Percentiles rank a stretch among this genome's conserved stretches.
Evolutionary conservation across 164 flowering plant species (phyloP).

Genomic region (Piper betle): DNA sequence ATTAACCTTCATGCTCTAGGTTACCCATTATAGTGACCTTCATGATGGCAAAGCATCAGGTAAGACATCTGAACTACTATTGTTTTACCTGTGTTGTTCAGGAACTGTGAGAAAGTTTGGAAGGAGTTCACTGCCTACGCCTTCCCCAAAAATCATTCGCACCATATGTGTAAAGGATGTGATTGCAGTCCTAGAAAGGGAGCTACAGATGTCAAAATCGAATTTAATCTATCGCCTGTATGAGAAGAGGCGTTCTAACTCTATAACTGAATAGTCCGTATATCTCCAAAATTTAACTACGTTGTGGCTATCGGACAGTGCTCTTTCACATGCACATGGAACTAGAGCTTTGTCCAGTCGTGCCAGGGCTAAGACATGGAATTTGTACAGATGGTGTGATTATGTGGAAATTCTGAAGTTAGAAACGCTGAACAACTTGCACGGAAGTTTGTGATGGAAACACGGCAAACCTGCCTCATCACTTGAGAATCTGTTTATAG

Average conservation of each 20-base stretch:
- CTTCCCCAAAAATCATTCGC: constrained; percentile 32
- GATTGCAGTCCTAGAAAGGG: constrained; percentile 65
- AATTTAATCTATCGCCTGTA: constrained; percentile 52
- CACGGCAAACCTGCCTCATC: too few species aligned
- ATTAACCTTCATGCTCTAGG: background rate
- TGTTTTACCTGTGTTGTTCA: constrained; percentile 11
- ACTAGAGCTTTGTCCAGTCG: too few species aligned
- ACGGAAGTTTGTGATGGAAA: too few species aligned
- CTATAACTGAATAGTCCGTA: constrained; percentile 12
- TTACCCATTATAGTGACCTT: background rate
- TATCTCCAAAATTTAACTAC: too few species aligned
- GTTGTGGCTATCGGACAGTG: too few species aligned
- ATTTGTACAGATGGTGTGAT: too few species aligned
- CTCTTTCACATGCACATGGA: too few species aligned
- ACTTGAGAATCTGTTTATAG: too few species aligned
- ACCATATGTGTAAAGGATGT: constrained; percentile 64
- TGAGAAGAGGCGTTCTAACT: constrained; percentile 27
- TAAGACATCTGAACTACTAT: background rate
- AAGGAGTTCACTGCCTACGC: constrained; percentile 23
- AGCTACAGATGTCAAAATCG: constrained; percentile 72
- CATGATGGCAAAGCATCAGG: background rate
- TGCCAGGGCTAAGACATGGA: too few species aligned
- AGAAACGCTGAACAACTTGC: too few species aligned
- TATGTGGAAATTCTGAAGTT: too few species aligned
- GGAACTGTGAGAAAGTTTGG: constrained; percentile 41